phyloP scores from a whole-genome alignment of 2,329 filamentous ascomycete genomes.

The Corynespora cassiicola region DNA sequence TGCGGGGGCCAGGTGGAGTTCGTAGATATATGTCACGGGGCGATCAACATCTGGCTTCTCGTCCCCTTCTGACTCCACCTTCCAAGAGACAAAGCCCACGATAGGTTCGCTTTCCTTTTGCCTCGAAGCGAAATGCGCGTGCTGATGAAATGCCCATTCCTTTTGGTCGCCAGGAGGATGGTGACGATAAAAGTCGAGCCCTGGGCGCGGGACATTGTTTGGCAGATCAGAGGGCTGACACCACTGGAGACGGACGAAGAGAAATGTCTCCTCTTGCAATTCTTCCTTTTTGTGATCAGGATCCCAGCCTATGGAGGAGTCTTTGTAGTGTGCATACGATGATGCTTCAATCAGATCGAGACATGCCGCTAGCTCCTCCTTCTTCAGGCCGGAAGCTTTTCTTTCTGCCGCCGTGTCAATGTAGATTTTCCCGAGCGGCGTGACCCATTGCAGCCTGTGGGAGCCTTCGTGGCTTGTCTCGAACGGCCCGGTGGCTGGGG shows the following conservation, averaged over 20 bases:
- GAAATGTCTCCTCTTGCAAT: slow-evolving; percentile 72
- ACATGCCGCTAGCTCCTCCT: slow-evolving; percentile 55
- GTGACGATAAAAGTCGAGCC: too few species aligned
- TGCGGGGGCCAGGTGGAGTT: slow-evolving; percentile 70
- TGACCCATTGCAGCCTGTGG: slow-evolving; percentile 28
- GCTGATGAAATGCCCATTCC: too few species aligned
- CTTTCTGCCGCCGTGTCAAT: too few species aligned
- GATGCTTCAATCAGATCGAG: slow-evolving; percentile 67
- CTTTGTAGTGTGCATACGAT: slow-evolving; percentile 68
- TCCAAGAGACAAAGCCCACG: slow-evolving; percentile 64
- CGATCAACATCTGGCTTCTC: slow-evolving; percentile 49
- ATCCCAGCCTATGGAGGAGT: slow-evolving; percentile 69
- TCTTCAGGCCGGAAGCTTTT: slow-evolving; percentile 44
- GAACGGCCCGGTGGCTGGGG: slow-evolving; percentile 1
- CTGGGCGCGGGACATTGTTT: slow-evolving; percentile 1
- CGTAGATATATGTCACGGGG: slow-evolving; percentile 79
- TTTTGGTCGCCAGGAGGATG: too few species aligned
- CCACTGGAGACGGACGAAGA: slow-evolving; percentile 55
- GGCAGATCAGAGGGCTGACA: background rate
- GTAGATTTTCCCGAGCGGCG: too few species aligned
- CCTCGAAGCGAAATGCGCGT: slow-evolving; percentile 1
- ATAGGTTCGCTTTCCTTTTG: slow-evolving; percentile 10
- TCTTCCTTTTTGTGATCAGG: slow-evolving; percentile 66
- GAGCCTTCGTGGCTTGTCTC: slow-evolving; percentile 16
- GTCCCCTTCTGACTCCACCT: slow-evolving; percentile 74